Evolutionary conservation across 257 asterid genomes (phyloP), one percentile per base, ranked within the genome.

Genomic region (Solanum lignicaule): DNA sequence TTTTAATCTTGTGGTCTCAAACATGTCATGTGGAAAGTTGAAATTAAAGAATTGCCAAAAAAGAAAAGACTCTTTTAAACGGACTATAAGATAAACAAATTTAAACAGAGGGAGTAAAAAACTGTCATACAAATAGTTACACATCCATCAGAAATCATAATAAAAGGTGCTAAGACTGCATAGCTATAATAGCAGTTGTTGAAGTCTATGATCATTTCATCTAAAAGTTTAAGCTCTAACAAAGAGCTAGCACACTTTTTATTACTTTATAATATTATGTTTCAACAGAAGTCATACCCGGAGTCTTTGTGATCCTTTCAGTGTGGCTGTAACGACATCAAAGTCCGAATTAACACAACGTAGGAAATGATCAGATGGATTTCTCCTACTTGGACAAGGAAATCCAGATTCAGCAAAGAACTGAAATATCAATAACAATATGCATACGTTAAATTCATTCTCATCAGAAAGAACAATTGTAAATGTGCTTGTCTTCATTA

Each of bases 381-480:
- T 97, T 87, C 98, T 94, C 90, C 98, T 91, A 88, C 98, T 95
- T 3, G 99, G 98, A 92, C 99, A 97, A 20, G 99, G 98, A 72
- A 95, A 97, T 8, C 99, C 99, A n/a, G 99, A 96, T 85, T 97
- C 99, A 9, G 95, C 98, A 65, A 95, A 97, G 88, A 97, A 97
- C 99, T 97, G 92, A 48, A 86, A 87, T 39, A 86, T 10, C 48
- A 39, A 79, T 65, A 75, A 82, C 52, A 74, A 35, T 31, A 5
- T 81, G 11, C 10, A 46, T 27, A 81, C 1, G 14, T 29, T 29
- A 81, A 46, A 81, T 9, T 81, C 85, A 81, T 5, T 48, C 85
- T 29, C 69, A 81, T 81, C 62, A 48, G 68, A 46, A 18, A 81
- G 29, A 10, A 27, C 35, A 25, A 35, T 74, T 74, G 18, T 20